phyloP scores from a whole-genome alignment of 2,329 filamentous ascomycete species.

The Penicillium brasilianum region DNA sequence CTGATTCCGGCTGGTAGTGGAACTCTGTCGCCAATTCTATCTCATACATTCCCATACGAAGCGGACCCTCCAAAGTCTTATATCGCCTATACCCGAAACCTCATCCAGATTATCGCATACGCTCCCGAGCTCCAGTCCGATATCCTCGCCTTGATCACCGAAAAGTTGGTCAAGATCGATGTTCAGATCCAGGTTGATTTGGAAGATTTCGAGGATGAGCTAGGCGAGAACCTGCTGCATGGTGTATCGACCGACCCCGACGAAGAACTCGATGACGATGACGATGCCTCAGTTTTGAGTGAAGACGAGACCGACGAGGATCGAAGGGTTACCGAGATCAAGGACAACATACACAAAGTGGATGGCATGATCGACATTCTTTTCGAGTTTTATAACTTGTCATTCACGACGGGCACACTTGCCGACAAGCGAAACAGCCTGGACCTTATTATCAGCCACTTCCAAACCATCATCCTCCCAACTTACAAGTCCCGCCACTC shows the following conservation, averaged over 20 bases:
- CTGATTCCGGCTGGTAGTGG: conserved; percentile 80
- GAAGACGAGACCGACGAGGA: conserved; percentile 58
- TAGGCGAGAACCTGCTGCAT: conserved; percentile 71
- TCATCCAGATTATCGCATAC: conserved; percentile 78
- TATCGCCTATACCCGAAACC: conserved; percentile 84
- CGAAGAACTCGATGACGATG: conserved; percentile 54
- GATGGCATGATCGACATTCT: conserved; percentile 87
- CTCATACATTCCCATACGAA: conserved; percentile 73
- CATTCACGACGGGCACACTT: conserved; percentile 71
- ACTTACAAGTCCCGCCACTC: conserved; percentile 91
- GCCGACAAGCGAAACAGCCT: conserved; percentile 74
- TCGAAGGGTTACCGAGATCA: conserved; percentile 68
- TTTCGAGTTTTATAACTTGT: conserved; percentile 78
- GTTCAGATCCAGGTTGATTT: conserved; percentile 93
- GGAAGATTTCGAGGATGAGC: conserved; percentile 88
- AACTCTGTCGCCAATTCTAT: conserved; percentile 70
- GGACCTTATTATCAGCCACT: conserved; percentile 80
- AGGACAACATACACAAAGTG: conserved; percentile 85
- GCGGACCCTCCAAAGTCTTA: conserved; percentile 79
- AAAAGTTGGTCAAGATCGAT: conserved; percentile 89
- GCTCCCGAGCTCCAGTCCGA: conserved; percentile 77
- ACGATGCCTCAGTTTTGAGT: conserved; percentile 68
- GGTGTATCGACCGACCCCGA: conserved; percentile 51
- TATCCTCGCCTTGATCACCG: conserved; percentile 80
- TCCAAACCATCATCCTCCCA: conserved; percentile 83